These are phyloP conservation scores for Cordyceps tenuipes DNA, from an alignment of 2,329 filamentous ascomycete species.

Conservation along the genomic window DNA sequence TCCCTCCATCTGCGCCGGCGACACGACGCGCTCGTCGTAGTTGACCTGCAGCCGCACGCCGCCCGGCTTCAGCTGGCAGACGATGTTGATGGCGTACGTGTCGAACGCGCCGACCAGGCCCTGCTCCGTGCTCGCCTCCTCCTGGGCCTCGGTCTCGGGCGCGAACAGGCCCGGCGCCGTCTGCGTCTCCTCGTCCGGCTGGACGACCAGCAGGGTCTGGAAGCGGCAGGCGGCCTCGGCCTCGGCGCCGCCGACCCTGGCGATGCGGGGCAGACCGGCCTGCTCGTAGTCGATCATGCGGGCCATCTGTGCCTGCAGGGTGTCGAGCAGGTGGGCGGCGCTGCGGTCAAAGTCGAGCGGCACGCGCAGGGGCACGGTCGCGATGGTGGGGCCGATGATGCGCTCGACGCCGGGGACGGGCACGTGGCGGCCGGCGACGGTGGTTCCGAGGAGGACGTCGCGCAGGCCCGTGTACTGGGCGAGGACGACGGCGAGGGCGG, in stretches of 20 bases:
- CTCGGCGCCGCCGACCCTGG: slow-evolving; percentile 10
- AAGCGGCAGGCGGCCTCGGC: slow-evolving; percentile 12
- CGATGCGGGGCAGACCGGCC: slow-evolving; percentile 23
- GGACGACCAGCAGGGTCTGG: slow-evolving; percentile 15
- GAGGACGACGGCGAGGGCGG: slow-evolving; percentile 26
- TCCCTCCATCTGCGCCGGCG: slow-evolving; percentile 3
- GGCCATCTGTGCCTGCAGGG: slow-evolving; percentile 18
- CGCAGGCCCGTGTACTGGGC: slow-evolving; percentile 25
- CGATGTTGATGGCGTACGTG: slow-evolving; percentile 14
- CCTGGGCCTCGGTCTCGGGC: not conserved
- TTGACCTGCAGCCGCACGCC: slow-evolving; percentile 12
- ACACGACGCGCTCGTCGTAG: slow-evolving; percentile 13
- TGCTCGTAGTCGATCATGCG: slow-evolving; percentile 23
- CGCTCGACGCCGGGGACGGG: slow-evolving; percentile 19
- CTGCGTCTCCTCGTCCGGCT: slow-evolving; percentile 10
- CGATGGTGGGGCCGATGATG: slow-evolving; percentile 22
- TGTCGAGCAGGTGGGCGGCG: not conserved
- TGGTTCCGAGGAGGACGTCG: slow-evolving; percentile 24
- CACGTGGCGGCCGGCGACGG: slow-evolving; percentile 21
- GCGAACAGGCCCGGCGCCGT: not conserved
- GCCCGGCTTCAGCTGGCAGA: slow-evolving; percentile 12
- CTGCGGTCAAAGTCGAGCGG: slow-evolving; percentile 8
- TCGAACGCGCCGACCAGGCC: slow-evolving; percentile 12
- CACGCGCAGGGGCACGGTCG: slow-evolving; percentile 19
- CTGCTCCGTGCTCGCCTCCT: not conserved